Evolutionary conservation across 192 early-diverging fungal species (phyloP), one percentile per base, ranked within the genome.

Genomic region (Lobosporangium transversale): DNA sequence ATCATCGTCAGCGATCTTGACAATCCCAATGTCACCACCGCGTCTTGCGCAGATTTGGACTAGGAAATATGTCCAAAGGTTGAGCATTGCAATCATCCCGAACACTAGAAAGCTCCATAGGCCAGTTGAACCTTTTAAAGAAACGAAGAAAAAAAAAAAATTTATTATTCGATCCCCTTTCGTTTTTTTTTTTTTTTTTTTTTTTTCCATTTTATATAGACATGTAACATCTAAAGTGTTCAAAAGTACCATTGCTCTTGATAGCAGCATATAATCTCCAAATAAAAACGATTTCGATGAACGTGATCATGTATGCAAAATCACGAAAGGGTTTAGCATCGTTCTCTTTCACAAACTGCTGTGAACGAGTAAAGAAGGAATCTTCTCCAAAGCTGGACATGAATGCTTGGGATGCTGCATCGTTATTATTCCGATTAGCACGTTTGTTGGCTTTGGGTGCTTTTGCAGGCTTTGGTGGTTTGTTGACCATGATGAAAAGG

Each of bases 311-410:
- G 53, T 66, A 62, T 12, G 51, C 58, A 51, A 76, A 62, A 37
- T 76, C 73, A 2, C 63, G 62, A 55, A 76, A 76, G 21, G 73
- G 73, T 14, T 67, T 66, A 24, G 73, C 57, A 30, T 66, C 47
- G 47, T 76, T 29, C 40, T 76, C 63, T 23, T 66, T 53, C 44
- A 66, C 73, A 48, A 67, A 62, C 57, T 76, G 40, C 18, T 76
- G 63, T 3, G 63, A 66, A 32, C 52, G 73, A 0, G 37, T 52
- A 37, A 76, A 57, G 36, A 76, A 47, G 2, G 63, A 67, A 8
- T 45, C 73, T 5, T 66, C 63, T 3, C 58, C 14, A 35, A 61
- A 67, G 17, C 32, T 15, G 30, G 48, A 18, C 21, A 21, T 52
- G 36, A 71, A 42, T 5, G 69, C 47, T 30, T 55, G 56, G 50